These are phyloP conservation scores for Ophiostoma sp. DNA, from an alignment of 2,329 filamentous ascomycete genomes.

Conservation along the genomic window DNA sequence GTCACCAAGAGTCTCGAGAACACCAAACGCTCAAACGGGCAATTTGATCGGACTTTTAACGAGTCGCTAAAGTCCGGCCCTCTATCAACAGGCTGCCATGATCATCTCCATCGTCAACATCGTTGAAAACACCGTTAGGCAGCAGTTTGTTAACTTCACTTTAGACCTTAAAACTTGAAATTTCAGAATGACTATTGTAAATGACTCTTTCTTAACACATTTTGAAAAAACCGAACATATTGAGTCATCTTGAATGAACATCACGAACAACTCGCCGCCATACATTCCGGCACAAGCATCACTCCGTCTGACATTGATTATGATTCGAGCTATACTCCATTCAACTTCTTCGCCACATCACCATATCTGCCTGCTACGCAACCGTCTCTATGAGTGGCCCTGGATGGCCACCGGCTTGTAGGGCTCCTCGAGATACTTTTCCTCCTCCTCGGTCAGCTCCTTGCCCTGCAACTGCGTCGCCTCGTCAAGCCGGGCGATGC, in stretches of 20 bases:
- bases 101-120: not conserved
- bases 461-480: constrained; percentile 50
- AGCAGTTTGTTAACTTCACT: not conserved
- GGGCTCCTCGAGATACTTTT: constrained; percentile 61
- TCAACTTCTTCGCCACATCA: no score
- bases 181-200: no score
- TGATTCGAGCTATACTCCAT: no score
- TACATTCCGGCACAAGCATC: no score
- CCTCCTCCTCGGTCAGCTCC: constrained; percentile 58
- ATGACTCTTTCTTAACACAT: no score
- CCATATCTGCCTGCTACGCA: not conserved
- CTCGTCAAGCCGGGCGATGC: constrained; percentile 60
- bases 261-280: no score
- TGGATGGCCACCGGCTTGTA: constrained; percentile 55
- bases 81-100: not conserved
- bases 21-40: not conserved
- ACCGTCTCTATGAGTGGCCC: constrained; percentile 35
- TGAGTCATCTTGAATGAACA: no score
- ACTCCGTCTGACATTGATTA: no score
- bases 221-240: no score
- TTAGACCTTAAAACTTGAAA: not conserved
- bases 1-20: not conserved
- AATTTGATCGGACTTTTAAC: not conserved
- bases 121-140: not conserved
- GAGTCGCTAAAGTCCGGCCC: not conserved